Conservation (phyloP, 1,284 basidiomycete genomes). For the Marasmius fiardii region DNA sequence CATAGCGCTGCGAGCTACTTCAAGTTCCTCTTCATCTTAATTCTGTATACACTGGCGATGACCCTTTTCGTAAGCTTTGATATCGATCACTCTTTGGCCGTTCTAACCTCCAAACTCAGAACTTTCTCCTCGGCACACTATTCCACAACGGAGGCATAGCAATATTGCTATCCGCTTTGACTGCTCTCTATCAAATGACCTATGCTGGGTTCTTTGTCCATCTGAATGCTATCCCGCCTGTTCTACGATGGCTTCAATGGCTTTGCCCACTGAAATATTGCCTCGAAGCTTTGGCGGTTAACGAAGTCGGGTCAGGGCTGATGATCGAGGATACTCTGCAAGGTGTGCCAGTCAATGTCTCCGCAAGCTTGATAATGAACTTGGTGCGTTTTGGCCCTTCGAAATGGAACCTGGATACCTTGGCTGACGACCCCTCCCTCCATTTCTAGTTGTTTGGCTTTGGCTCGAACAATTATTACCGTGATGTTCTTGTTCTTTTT, state of each 20-base stretch:
- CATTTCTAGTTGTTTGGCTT: slow-evolving; percentile 75
- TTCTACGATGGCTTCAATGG: slow-evolving; percentile 87
- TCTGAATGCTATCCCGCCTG: slow-evolving; percentile 73
- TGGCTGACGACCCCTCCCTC: slow-evolving; percentile 1
- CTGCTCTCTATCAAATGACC: slow-evolving; percentile 80
- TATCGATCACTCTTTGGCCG: background rate
- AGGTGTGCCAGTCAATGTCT: slow-evolving; percentile 79
- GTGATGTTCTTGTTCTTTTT: slow-evolving; percentile 83
- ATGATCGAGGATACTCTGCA: slow-evolving; percentile 77
- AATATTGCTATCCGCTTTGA: slow-evolving; percentile 76
- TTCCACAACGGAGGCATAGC: slow-evolving; percentile 87
- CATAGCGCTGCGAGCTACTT: slow-evolving; percentile 69
- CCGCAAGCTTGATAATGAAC: slow-evolving; percentile 81
- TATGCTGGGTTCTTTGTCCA: slow-evolving; percentile 88
- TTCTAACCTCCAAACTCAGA: slow-evolving; percentile 40
- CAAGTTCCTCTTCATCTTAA: slow-evolving; percentile 78
- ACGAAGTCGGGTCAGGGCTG: slow-evolving; percentile 84
- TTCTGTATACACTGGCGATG: slow-evolving; percentile 77
- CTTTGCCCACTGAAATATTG: slow-evolving; percentile 68
- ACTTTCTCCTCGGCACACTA: slow-evolving; percentile 80
- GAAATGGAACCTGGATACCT: background rate
- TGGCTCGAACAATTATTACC: slow-evolving; percentile 70
- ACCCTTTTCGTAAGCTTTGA: slow-evolving; percentile 69
- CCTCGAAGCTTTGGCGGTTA: slow-evolving; percentile 82
- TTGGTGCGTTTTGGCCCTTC: slow-evolving; percentile 41